Evolutionary conservation across 1,284 basidiomycete species (phyloP).

Genomic region (Cutaneotrichosporon sp.): DNA sequence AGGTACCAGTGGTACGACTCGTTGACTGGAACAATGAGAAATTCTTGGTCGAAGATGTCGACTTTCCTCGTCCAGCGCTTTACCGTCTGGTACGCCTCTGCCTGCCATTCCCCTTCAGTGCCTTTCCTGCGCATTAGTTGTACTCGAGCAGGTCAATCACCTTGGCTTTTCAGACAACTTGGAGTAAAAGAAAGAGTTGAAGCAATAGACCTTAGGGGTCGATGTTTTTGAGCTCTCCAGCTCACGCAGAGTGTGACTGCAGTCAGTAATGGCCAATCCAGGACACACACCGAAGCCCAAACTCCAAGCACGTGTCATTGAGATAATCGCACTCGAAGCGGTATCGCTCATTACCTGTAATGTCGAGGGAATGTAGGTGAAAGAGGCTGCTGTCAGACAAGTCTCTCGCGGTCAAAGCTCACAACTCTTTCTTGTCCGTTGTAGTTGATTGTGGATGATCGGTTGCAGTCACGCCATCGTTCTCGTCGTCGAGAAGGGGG

Average conservation of each 20-base stretch:
- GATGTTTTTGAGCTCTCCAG: not conserved
- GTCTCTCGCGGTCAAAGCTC: not conserved
- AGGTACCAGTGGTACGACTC: constrained; percentile 98
- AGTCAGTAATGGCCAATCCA: constrained; percentile 1
- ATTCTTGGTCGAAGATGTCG: constrained; percentile 85
- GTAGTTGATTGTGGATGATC: too few species aligned
- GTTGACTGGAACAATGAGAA: constrained; percentile 92
- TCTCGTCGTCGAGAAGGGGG: too few species aligned
- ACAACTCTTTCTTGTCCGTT: not conserved
- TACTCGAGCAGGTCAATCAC: constrained; percentile 49
- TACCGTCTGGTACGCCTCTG: constrained; percentile 79
- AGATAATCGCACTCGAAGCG: constrained; percentile 76
- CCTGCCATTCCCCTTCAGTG: constrained; percentile 47
- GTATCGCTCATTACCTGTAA: constrained; percentile 69
- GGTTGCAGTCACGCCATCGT: too few species aligned
- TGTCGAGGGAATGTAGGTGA: constrained; percentile 66
- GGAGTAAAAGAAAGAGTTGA: constrained; percentile 97
- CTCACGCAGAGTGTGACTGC: constrained; percentile 1
- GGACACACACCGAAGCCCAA: constrained; percentile 72
- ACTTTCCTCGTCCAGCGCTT: constrained; percentile 84
- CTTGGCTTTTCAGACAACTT: constrained; percentile 67
- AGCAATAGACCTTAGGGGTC: constrained; percentile 57
- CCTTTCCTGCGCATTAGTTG: constrained; percentile 17
- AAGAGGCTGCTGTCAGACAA: constrained; percentile 56
- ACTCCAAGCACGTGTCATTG: constrained; percentile 94